Evolutionary conservation across 441 rosid species (phyloP).

Genomic region (Omphalea diandra): DNA sequence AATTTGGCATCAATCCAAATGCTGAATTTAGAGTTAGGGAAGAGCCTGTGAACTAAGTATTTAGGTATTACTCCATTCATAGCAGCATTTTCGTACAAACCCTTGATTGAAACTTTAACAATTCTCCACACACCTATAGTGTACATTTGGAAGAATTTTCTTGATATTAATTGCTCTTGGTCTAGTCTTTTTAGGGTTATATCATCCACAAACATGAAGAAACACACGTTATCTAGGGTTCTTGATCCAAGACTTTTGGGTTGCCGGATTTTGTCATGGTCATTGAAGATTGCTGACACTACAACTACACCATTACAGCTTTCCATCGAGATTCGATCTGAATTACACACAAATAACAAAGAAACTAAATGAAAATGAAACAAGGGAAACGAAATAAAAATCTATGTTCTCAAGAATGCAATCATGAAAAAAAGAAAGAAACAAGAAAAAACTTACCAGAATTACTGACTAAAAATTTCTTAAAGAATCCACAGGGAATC

Average conservation of each 20-base stretch:
- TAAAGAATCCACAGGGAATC: conserved; percentile 85
- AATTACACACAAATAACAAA: conserved; percentile 6
- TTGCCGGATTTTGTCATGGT: conserved; percentile 88
- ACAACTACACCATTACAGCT: conserved; percentile 66
- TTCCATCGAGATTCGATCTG: conserved; percentile 77
- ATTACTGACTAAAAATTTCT: conserved; percentile 52
- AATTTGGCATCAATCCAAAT: conserved; percentile 88
- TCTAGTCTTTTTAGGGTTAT: conserved; percentile 50
- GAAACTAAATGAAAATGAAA: not conserved
- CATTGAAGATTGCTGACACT: conserved; percentile 84
- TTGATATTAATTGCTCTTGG: conserved; percentile 44
- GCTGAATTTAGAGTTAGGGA: conserved; percentile 79
- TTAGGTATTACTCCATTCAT: conserved; percentile 91
- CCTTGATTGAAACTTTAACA: conserved; percentile 37
- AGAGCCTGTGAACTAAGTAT: conserved; percentile 71
- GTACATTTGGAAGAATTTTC: conserved; percentile 22
- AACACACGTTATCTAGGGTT: conserved; percentile 54
- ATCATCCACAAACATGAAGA: conserved; percentile 87
- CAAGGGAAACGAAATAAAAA: not conserved
- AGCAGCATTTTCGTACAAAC: conserved; percentile 58
- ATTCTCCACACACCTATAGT: conserved; percentile 75
- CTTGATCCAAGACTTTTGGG: conserved; percentile 74
- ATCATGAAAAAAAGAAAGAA: not conserved
- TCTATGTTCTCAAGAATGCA: not conserved
- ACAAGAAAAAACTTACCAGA: conserved; percentile 60